A percentile compares a stretch with the other conserved stretches of the same genome.
These are phyloP conservation scores for Cyclospora cayetanensis DNA, from an alignment of 169 alveolate genomes.

Conservation along the genomic window DNA sequence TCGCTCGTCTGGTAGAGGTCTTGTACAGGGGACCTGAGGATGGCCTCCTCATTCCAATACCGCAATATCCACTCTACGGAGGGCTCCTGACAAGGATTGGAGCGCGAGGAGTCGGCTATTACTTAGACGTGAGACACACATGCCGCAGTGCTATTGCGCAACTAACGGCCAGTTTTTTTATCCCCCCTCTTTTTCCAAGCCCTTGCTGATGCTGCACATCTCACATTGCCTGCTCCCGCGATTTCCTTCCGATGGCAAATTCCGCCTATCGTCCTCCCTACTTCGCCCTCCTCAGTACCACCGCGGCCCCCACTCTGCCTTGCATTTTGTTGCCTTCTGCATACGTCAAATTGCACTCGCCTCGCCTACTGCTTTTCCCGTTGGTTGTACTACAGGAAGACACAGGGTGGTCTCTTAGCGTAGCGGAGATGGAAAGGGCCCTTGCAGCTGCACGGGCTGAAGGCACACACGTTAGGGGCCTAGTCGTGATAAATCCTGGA, in stretches of 20 bases:
- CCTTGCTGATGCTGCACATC: no score
- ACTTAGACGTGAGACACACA: constrained; percentile 77
- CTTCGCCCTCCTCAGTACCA: no score
- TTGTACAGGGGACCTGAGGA: constrained; percentile 79
- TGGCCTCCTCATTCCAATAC: constrained; percentile 91
- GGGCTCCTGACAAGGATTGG: constrained; percentile 83
- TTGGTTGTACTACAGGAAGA: constrained; percentile 35
- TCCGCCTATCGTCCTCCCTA: no score
- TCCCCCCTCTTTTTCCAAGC: no score
- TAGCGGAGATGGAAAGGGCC: background rate
- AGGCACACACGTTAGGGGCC: constrained; percentile 80
- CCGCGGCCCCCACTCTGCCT: no score
- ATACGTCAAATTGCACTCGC: no score
- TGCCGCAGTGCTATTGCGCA: background rate
- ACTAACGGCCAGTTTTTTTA: no score
- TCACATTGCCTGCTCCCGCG: no score
- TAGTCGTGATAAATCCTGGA: constrained; percentile 91
- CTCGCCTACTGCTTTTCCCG: background rate
- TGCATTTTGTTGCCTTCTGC: no score
- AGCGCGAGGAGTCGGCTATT: constrained; percentile 83
- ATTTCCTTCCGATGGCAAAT: no score
- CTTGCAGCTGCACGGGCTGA: constrained; percentile 66
- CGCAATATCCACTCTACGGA: constrained; percentile 90
- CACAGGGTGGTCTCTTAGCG: constrained; percentile 12
- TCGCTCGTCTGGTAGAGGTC: constrained; percentile 75